A percentile compares a stretch with the other conserved stretches of the same genome.
Evolutionary conservation across 345 rosid genomes (phyloP).

Genomic region (Arabis alpina): DNA sequence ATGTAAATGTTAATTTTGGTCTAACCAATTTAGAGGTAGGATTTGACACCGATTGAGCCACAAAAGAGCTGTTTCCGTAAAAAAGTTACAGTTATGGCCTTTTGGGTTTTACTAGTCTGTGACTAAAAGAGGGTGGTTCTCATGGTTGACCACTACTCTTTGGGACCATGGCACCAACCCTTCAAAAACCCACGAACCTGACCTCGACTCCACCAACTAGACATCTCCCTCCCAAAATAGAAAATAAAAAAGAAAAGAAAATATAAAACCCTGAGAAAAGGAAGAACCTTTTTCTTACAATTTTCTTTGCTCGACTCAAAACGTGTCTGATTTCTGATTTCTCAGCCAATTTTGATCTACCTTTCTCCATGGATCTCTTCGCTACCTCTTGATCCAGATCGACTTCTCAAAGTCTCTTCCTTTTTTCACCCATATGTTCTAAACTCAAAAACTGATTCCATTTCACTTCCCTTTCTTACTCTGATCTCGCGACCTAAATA

Average conservation of each 20-base stretch:
- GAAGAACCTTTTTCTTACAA: slow-evolving; percentile 46
- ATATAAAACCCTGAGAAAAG: slow-evolving; percentile 43
- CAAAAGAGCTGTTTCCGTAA: too few relatives aligned
- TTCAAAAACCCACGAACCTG: slow-evolving; percentile 34
- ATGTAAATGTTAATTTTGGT: too few relatives aligned
- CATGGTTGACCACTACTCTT: slow-evolving; percentile 1
- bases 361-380: slow-evolving; percentile 43
- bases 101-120: too few relatives aligned
- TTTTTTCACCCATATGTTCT: slow-evolving; percentile 25
- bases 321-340: slow-evolving; percentile 48
- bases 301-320: slow-evolving; percentile 13
- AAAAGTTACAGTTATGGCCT: too few relatives aligned
- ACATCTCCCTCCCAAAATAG: not conserved
- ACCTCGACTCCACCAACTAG: not conserved
- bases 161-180: slow-evolving; percentile 29
- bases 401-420: not conserved
- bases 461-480: slow-evolving; percentile 34
- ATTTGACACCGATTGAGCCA: too few relatives aligned
- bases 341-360: slow-evolving; percentile 40
- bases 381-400: slow-evolving; percentile 39
- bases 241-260: not conserved
- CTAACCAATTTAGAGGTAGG: too few relatives aligned
- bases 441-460: slow-evolving; percentile 19
- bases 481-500: slow-evolving; percentile 30
- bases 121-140: not conserved